Percentiles rank a stretch among this genome's conserved stretches.
Conservation (phyloP, 2,329 filamentous ascomycete species). For the Aaosphaeria pasadenensis region DNA sequence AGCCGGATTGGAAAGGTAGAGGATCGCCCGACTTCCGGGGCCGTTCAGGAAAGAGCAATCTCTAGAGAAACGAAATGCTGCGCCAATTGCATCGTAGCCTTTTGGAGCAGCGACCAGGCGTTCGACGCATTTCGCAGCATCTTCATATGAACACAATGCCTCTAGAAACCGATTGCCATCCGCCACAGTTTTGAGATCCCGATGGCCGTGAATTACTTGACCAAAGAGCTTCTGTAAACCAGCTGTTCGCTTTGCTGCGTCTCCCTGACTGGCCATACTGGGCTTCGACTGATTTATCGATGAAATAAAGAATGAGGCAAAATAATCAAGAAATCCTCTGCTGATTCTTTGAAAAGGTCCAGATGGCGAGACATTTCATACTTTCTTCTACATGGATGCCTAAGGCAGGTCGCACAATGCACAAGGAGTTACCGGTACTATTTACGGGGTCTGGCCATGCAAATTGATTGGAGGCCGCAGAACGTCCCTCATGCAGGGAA, state of each 20-base stretch:
- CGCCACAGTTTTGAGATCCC: conserved; percentile 33
- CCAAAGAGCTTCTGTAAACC: conserved; percentile 41
- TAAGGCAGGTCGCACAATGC: neutral
- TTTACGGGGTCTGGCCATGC: neutral
- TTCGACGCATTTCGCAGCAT: conserved; percentile 41
- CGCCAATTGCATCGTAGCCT: conserved; percentile 35
- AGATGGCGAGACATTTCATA: too few species aligned
- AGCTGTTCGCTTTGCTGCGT: conserved; percentile 18
- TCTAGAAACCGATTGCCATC: conserved; percentile 50
- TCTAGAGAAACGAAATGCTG: conserved; percentile 43
- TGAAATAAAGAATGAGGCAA: neutral
- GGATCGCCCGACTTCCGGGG: conserved; percentile 27
- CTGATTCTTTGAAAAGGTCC: neutral
- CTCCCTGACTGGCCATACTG: conserved; percentile 9
- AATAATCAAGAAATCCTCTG: neutral
- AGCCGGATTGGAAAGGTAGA: conserved; percentile 39
- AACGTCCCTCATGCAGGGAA: neutral
- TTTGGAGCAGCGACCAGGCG: conserved; percentile 20
- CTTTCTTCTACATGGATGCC: too few species aligned
- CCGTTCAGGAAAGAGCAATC: conserved; percentile 47
- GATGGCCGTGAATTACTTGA: conserved; percentile 38
- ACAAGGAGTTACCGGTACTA: neutral
- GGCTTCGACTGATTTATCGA: too few species aligned
- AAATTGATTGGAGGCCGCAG: neutral
- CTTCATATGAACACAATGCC: conserved; percentile 43